These are phyloP conservation scores for Acacia crassicarpa DNA, from an alignment of 306 rosid species.

Conservation along the genomic window DNA sequence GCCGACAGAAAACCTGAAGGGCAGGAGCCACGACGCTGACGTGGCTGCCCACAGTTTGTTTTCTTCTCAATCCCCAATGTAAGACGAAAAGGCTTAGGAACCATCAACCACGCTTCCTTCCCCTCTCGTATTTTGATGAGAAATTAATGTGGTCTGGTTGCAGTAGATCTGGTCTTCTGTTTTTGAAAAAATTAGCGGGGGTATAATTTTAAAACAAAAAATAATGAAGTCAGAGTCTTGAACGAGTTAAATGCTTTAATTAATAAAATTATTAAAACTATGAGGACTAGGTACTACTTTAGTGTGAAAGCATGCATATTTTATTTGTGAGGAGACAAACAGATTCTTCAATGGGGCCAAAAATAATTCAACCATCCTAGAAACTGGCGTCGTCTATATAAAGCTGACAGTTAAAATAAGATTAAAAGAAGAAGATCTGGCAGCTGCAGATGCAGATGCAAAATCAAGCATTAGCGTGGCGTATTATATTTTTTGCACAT, in stretches of 20 bases:
- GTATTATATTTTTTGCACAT: not conserved
- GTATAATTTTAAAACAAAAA: not conserved
- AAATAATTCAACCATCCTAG: not conserved
- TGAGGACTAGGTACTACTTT: not conserved
- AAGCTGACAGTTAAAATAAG: not conserved
- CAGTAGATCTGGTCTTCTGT: not conserved
- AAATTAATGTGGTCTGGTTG: not conserved
- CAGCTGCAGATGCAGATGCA: not conserved
- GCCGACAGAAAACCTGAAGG: constrained; percentile 4
- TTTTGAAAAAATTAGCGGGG: not conserved
- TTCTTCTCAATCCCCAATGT: not conserved
- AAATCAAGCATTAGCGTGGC: not conserved
- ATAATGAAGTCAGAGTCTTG: not conserved
- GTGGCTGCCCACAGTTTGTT: not conserved
- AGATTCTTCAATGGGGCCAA: not conserved
- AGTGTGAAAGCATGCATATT: not conserved
- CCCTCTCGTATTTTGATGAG: not conserved
- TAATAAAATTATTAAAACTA: not conserved
- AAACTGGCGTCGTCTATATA: not conserved
- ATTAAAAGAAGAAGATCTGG: not conserved
- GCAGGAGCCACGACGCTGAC: not conserved
- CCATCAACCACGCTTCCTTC: not conserved
- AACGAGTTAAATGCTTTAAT: not conserved
- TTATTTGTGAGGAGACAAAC: not conserved
- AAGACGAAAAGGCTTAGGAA: not conserved